Evolutionary conservation across 2,329 filamentous ascomycete genomes (phyloP).

Genomic region (Aspergillus fijiensis): DNA sequence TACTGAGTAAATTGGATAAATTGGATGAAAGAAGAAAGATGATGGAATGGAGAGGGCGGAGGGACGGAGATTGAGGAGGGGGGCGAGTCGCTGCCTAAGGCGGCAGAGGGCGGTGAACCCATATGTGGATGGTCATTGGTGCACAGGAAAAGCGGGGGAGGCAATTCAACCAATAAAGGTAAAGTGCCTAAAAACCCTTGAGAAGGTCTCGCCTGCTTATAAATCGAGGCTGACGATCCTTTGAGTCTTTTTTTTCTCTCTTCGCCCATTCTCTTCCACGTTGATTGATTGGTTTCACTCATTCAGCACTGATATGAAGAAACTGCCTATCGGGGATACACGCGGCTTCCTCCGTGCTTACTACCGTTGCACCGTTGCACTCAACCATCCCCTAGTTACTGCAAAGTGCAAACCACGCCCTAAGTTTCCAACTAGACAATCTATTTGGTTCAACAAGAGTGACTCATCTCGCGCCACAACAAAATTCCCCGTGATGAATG

Average conservation of each 20-base stretch:
- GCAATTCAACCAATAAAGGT: background rate
- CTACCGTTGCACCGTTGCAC: background rate
- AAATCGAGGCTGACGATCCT: conserved; percentile 1
- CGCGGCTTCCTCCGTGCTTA: background rate
- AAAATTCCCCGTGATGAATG: background rate
- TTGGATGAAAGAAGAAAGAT: background rate
- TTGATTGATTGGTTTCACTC: background rate
- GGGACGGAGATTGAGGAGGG: background rate
- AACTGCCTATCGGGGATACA: background rate
- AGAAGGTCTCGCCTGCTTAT: conserved; percentile 1
- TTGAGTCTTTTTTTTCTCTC: conserved; percentile 3
- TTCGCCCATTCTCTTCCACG: conserved; percentile 6
- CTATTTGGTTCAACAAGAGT: background rate
- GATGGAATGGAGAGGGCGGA: background rate
- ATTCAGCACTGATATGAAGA: background rate
- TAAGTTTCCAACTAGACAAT: background rate
- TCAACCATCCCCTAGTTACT: background rate
- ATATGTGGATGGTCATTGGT: background rate
- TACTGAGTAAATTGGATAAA: too few relatives aligned
- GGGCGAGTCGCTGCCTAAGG: background rate
- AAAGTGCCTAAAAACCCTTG: background rate
- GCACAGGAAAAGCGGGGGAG: background rate
- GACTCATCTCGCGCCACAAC: conserved; percentile 5
- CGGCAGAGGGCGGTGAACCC: background rate
- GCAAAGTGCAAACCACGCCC: too few relatives aligned